Conservation (phyloP, 139 green algal species). For the Micractinium sp. region DNA sequence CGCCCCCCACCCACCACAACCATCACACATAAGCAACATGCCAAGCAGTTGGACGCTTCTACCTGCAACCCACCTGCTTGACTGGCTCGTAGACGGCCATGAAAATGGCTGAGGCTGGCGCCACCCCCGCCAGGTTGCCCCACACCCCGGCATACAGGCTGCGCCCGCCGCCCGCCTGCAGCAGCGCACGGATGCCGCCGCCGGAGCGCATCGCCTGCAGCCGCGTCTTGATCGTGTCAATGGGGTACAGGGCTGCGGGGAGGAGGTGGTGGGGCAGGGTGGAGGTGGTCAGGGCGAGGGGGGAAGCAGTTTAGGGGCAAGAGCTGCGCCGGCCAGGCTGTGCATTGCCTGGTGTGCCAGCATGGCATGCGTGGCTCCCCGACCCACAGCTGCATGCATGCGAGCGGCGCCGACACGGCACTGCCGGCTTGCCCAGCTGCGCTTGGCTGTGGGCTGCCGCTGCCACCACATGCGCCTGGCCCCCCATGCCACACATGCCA, state of each 20-base stretch:
- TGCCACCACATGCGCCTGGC: not conserved
- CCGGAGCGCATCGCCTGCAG: constrained; percentile 89
- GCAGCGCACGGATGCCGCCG: constrained; percentile 76
- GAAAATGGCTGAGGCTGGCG: constrained; percentile 92
- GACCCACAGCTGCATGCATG: not conserved
- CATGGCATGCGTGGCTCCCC: too few species aligned
- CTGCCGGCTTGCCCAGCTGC: not conserved
- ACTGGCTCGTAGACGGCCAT: constrained; percentile 95
- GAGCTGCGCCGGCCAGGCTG: not conserved
- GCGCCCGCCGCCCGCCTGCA: constrained; percentile 78
- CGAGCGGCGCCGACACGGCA: not conserved
- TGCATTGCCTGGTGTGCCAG: not conserved
- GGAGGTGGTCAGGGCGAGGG: not conserved
- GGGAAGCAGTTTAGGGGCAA: not conserved
- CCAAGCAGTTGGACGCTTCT: not conserved
- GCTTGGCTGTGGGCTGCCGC: not conserved
- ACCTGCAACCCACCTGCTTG: constrained; percentile 60
- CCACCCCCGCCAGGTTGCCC: constrained; percentile 88
- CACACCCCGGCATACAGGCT: constrained; percentile 87
- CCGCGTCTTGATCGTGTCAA: constrained; percentile 99
- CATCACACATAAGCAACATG: not conserved
- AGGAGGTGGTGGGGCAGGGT: not conserved
- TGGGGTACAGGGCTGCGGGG: constrained; percentile 90
- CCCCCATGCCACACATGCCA: not conserved
- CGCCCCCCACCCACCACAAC: not conserved